Evolutionary conservation across 805 yeast genomes (phyloP).

Genomic region (Clavispora fructus): DNA sequence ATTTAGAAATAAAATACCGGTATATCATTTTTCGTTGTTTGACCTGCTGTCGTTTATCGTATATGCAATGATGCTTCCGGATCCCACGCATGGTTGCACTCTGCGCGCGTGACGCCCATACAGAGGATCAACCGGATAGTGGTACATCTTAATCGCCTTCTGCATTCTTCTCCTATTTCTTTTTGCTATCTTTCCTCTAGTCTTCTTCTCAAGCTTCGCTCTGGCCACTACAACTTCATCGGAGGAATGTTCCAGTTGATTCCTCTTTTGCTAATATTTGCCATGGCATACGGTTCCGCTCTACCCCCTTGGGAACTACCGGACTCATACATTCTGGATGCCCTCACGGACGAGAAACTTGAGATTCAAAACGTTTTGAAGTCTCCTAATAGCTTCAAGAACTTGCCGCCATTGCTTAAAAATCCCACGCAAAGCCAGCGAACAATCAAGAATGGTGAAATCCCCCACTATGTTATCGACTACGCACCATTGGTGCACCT

Average conservation of each 20-base stretch:
- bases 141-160: background rate
- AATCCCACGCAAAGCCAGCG: constrained; percentile 28
- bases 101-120: background rate
- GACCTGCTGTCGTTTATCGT: background rate
- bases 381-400: constrained; percentile 16
- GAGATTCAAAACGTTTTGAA: constrained; percentile 23
- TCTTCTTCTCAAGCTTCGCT: background rate
- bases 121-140: background rate
- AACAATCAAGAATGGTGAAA: constrained; percentile 45
- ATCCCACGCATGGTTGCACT: background rate
- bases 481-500: constrained; percentile 76
- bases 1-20: no score
- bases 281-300: constrained; percentile 7
- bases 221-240: background rate
- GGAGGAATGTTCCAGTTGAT: background rate
- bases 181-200: background rate
- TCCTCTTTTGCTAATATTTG: constrained; percentile 1
- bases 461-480: constrained; percentile 60
- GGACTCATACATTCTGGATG: constrained; percentile 19
- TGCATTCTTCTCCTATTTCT: background rate
- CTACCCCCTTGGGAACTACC: constrained; percentile 15
- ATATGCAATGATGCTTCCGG: background rate
- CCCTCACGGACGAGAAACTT: constrained; percentile 17
- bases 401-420: constrained; percentile 36
- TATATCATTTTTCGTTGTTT: background rate